Evolutionary conservation across 495 filamentous ascomycete genomes (phyloP), one percentile per base, ranked within the genome.

Genomic region (Thermothielavioides terrestris): DNA sequence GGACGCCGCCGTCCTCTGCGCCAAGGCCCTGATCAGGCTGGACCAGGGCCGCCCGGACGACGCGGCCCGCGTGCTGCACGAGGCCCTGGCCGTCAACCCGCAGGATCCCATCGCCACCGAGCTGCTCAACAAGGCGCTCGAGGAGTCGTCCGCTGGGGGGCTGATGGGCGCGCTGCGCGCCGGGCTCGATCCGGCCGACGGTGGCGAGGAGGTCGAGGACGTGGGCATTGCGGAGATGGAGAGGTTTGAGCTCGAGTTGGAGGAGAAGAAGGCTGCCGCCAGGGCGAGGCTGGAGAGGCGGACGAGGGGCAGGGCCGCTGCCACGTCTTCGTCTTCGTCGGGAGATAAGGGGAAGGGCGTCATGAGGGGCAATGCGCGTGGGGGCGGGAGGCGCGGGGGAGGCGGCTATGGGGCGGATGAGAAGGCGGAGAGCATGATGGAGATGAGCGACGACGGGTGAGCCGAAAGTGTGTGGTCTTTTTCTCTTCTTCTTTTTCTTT

Each of bases 31-130:
- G 11, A 79, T 90, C 21, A 72, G 85, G 42, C 67, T 91, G 50
- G 85, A 90, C 56, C 68, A 83, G 53, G 77, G 72, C 3, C 73
- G 75, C 28, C 77, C 80, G 7, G 78, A 79, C 52, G 79, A 86
- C 8, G 86, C 86, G 0, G 79, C 88, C 12, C 73, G 79, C 26
- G 73, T 74, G 3, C 68, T 85, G 20, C 83, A 87, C 55, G 81
- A 91, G 68, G 88, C 88, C 0, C 74, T 94, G 52, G 84, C 68
- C 52, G 84, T 72, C 63, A 79, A 73, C 58, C 82, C 70, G 49
- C 85, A 71, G 71, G 85, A 87, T 34, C 79, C 85, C 9, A 81
- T 88, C 38, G 85, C 85, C 4, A 86, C 83, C 10, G 86, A 86
- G 48, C 64, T 90, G 30, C 65, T 90, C 14, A 82, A 80, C 38